Evolutionary conservation across 257 asterid species (phyloP).

Genomic region (Gentiana dahurica): DNA sequence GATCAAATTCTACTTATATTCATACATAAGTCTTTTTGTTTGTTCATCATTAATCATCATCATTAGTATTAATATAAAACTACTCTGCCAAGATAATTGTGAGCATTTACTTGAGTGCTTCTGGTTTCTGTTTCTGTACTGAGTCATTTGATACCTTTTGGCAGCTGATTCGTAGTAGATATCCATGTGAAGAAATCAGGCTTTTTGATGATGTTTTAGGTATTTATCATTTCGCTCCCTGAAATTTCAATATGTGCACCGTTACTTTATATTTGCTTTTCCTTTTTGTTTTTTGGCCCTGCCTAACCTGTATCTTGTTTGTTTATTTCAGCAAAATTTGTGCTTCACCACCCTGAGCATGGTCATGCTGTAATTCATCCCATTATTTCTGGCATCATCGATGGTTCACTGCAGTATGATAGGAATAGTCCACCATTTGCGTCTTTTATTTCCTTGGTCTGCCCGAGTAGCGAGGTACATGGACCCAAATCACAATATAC

Average conservation of each 20-base stretch:
- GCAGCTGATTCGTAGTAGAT: constrained; percentile 85
- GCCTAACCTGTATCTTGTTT: constrained; percentile 11
- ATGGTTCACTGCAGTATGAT: constrained; percentile 72
- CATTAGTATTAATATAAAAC: too few relatives aligned
- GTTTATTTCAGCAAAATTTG: constrained; percentile 75
- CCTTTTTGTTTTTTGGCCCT: not conserved
- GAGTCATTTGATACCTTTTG: constrained; percentile 13
- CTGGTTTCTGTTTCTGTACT: constrained; percentile 9
- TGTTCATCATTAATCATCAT: too few relatives aligned
- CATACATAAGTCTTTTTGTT: too few relatives aligned
- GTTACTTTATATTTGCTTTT: not conserved
- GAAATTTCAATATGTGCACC: not conserved
- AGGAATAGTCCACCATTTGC: constrained; percentile 70
- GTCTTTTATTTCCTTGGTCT: constrained; percentile 86
- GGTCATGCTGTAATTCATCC: constrained; percentile 96
- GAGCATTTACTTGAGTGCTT: constrained; percentile 2
- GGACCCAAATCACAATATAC: constrained; percentile 2
- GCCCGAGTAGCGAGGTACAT: constrained; percentile 71
- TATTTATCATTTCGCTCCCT: constrained; percentile 18
- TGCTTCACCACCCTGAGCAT: constrained; percentile 99
- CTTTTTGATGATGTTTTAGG: constrained; percentile 96
- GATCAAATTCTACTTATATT: not conserved
- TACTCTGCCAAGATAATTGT: too few relatives aligned
- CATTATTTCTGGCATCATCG: constrained; percentile 83
- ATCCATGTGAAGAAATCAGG: constrained; percentile 76